These are phyloP conservation scores for Thelephora aurantiotincta DNA, from an alignment of 768 basidiomycete genomes.

Conservation along the genomic window DNA sequence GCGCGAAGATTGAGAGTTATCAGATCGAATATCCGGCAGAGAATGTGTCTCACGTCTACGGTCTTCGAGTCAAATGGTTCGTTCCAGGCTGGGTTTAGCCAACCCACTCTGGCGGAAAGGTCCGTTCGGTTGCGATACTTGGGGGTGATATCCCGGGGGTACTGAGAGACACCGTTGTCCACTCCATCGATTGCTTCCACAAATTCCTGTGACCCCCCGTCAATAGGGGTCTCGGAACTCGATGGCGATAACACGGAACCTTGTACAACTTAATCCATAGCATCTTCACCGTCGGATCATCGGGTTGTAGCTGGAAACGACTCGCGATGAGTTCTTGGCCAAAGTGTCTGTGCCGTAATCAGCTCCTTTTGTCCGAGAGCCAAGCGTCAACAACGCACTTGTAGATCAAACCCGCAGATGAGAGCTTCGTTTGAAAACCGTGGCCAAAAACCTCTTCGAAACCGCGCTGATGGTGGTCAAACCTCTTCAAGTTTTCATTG, in stretches of 20 bases:
- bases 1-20: neutral
- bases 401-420: slow-evolving; percentile 88
- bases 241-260: slow-evolving; percentile 20
- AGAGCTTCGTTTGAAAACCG: slow-evolving; percentile 80
- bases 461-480: slow-evolving; percentile 94
- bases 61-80: slow-evolving; percentile 48
- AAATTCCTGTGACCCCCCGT: slow-evolving; percentile 44
- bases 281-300: slow-evolving; percentile 51
- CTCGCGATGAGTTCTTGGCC: slow-evolving; percentile 75
- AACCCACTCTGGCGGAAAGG: slow-evolving; percentile 68
- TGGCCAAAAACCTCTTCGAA: slow-evolving; percentile 84
- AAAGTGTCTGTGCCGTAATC: slow-evolving; percentile 53
- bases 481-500: slow-evolving; percentile 61
- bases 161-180: slow-evolving; percentile 89
- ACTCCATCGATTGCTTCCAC: slow-evolving; percentile 91
- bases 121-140: slow-evolving; percentile 72
- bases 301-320: slow-evolving; percentile 29
- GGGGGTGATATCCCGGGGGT: slow-evolving; percentile 47
- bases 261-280: slow-evolving; percentile 88
- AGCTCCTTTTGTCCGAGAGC: neutral
- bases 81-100: slow-evolving; percentile 91
- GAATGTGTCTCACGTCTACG: slow-evolving; percentile 47
- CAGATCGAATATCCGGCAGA: neutral
- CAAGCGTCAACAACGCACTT: slow-evolving; percentile 41
- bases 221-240: slow-evolving; percentile 4